A percentile compares a stretch with the other conserved stretches of the same genome.
Conservation (phyloP, 2,329 filamentous ascomycete genomes). For the Curvularia spicifera region DNA sequence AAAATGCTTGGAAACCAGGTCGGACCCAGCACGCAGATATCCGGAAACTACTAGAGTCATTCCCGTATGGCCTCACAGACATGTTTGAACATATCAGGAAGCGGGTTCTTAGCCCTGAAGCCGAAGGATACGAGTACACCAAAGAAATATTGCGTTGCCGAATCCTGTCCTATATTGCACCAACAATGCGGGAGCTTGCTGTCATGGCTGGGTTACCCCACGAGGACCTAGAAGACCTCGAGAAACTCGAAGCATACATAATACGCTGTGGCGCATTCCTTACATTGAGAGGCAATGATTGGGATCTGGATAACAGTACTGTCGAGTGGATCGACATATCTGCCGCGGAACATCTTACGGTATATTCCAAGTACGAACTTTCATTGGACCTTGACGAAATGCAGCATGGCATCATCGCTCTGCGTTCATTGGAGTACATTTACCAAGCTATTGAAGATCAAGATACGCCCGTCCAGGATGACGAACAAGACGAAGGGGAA, state of each 20-base stretch:
- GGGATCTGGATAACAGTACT: slow-evolving; percentile 26
- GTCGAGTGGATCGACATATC: slow-evolving; percentile 34
- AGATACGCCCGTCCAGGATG: background rate
- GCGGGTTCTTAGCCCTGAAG: slow-evolving; percentile 22
- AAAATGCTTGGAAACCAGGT: slow-evolving; percentile 25
- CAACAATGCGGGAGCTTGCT: slow-evolving; percentile 32
- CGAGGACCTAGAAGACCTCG: slow-evolving; percentile 23
- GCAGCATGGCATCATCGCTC: slow-evolving; percentile 36
- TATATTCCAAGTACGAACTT: slow-evolving; percentile 28
- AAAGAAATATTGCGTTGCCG: slow-evolving; percentile 34
- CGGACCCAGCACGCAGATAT: slow-evolving; percentile 23
- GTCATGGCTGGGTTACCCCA: slow-evolving; percentile 30
- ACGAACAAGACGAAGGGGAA: background rate
- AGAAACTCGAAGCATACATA: slow-evolving; percentile 25
- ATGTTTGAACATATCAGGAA: slow-evolving; percentile 35
- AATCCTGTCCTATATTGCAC: slow-evolving; percentile 25
- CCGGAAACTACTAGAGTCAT: slow-evolving; percentile 29
- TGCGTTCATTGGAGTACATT: slow-evolving; percentile 29
- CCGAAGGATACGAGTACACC: slow-evolving; percentile 31
- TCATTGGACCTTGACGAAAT: slow-evolving; percentile 25
- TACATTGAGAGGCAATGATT: slow-evolving; percentile 24
- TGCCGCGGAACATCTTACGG: slow-evolving; percentile 28
- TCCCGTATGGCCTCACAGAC: slow-evolving; percentile 32
- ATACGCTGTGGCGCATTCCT: slow-evolving; percentile 33
- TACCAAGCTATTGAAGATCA: slow-evolving; percentile 16